These are phyloP conservation scores for Termitomyces sp. DNA, from an alignment of 768 basidiomycete genomes.

Conservation along the genomic window DNA sequence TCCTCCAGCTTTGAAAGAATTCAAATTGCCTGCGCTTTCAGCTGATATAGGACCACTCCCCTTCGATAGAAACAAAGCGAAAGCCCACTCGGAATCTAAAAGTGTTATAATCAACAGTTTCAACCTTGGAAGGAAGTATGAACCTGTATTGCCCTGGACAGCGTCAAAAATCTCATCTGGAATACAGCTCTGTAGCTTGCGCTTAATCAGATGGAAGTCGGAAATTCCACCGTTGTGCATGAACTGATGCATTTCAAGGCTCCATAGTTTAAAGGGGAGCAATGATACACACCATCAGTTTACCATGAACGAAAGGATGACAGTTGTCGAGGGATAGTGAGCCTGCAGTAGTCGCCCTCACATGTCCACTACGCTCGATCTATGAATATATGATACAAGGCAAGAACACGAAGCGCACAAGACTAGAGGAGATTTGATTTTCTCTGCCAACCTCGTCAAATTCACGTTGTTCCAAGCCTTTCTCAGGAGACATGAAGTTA, in stretches of 20 bases:
- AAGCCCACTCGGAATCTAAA: constrained; percentile 95
- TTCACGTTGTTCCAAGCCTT: constrained; percentile 98
- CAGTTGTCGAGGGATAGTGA: constrained; percentile 91
- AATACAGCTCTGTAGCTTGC: constrained; percentile 68
- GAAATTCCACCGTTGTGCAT: constrained; percentile 98
- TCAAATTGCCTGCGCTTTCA: neutral
- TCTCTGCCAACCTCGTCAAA: constrained; percentile 89
- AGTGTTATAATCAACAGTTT: neutral
- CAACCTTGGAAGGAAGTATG: constrained; percentile 9
- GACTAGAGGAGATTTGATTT: constrained; percentile 93
- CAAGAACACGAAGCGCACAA: constrained; percentile 52
- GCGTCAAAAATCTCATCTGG: constrained; percentile 82
- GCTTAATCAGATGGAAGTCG: constrained; percentile 76
- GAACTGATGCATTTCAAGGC: constrained; percentile 46
- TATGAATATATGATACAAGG: neutral
- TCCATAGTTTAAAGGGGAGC: neutral
- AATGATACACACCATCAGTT: constrained; percentile 68
- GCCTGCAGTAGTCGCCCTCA: constrained; percentile 90
- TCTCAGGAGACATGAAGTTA: neutral
- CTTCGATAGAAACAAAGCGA: constrained; percentile 86
- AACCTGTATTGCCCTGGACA: constrained; percentile 92
- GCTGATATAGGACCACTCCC: constrained; percentile 24
- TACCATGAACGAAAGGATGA: constrained; percentile 91
- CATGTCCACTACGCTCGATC: constrained; percentile 60
- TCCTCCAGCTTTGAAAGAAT: constrained; percentile 60